A percentile compares a stretch with the other conserved stretches of the same genome.
These are phyloP conservation scores for Lycium barbarum DNA, from an alignment of 257 asterid species.

Conservation along the genomic window DNA sequence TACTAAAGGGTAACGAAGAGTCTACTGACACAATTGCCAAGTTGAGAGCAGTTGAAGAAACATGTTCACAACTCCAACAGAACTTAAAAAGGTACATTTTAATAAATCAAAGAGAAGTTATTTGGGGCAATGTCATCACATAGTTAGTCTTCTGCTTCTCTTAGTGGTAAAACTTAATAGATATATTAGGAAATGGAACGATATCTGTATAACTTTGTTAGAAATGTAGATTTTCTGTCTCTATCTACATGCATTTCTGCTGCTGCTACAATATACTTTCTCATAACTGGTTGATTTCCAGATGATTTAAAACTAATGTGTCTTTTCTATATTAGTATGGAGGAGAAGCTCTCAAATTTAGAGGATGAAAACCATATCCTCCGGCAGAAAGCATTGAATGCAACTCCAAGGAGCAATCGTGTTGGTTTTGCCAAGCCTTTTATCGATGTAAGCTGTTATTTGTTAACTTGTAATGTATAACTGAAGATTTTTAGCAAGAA, in stretches of 20 bases:
- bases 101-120: constrained; percentile 31
- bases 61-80: constrained; percentile 69
- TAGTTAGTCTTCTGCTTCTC: constrained; percentile 19
- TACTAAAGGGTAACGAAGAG: constrained; percentile 72
- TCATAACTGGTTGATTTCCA: constrained; percentile 26
- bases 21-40: constrained; percentile 59
- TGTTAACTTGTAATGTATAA: constrained; percentile 21
- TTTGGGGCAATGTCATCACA: constrained; percentile 18
- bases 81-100: constrained; percentile 69
- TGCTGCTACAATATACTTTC: constrained; percentile 30
- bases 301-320: constrained; percentile 25
- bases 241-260: constrained; percentile 16
- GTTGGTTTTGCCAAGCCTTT: constrained; percentile 69
- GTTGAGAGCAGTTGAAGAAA: constrained; percentile 78
- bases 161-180: not conserved
- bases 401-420: constrained; percentile 78
- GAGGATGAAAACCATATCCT: constrained; percentile 83
- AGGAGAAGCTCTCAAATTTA: constrained; percentile 72
- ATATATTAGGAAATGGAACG: not conserved
- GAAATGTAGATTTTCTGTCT: constrained; percentile 19
- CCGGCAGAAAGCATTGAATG: constrained; percentile 76
- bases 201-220: constrained; percentile 22
- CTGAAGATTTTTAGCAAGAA: no score
- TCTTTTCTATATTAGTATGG: constrained; percentile 66
- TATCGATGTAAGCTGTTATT: constrained; percentile 67